Percentiles rank a stretch among this genome's conserved stretches.
phyloP scores from a whole-genome alignment of 306 rosid genomes.

The Cucurbita maxima region DNA sequence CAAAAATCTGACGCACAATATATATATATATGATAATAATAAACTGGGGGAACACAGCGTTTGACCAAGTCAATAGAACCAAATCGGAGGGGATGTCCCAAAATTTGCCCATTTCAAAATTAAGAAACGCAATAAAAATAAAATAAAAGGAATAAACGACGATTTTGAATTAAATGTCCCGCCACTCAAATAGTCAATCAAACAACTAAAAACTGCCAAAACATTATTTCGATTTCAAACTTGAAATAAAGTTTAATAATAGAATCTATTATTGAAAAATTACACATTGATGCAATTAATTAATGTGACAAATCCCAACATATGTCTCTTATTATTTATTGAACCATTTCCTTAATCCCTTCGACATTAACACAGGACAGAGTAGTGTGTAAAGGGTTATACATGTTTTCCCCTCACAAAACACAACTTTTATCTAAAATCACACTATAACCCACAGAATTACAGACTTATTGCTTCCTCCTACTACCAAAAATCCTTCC shows the following conservation, averaged over 20 bases:
- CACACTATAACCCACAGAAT: neutral
- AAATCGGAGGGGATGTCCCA: neutral
- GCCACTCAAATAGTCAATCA: too few relatives aligned
- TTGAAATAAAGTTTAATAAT: too few relatives aligned
- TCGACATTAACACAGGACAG: neutral
- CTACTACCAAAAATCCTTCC: too few relatives aligned
- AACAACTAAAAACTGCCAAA: too few relatives aligned
- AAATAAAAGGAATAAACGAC: neutral
- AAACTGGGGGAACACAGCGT: neutral
- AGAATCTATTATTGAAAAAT: too few relatives aligned
- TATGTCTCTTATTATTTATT: conserved; percentile 2
- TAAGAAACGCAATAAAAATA: neutral
- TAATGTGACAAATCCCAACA: neutral
- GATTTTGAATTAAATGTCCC: too few relatives aligned
- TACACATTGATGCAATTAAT: neutral
- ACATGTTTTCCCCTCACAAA: neutral
- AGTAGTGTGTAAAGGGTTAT: neutral
- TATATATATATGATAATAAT: too few relatives aligned
- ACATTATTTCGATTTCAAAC: too few relatives aligned
- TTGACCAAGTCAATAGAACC: conserved; percentile 7
- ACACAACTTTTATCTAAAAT: neutral
- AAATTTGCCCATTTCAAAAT: neutral
- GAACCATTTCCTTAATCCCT: neutral
- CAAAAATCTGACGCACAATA: neutral
- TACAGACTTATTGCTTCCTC: neutral